Evolutionary conservation across 352 stramenopile species (phyloP).

Genomic region (Pythium oligandrum): DNA sequence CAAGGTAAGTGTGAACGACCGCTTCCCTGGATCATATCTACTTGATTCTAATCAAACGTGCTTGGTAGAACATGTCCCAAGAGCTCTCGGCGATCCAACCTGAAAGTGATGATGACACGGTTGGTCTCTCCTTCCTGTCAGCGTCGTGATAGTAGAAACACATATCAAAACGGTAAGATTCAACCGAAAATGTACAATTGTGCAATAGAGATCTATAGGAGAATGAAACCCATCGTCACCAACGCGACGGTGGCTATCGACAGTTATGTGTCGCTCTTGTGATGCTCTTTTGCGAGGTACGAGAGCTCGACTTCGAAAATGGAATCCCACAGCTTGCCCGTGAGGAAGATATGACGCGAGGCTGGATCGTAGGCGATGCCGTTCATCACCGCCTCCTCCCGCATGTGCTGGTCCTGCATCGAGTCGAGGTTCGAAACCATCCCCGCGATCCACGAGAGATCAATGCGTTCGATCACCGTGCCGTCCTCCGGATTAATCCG

Average conservation of each 20-base stretch:
- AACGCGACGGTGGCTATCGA: background rate
- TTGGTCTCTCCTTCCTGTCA: constrained; percentile 20
- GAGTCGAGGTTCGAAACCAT: constrained; percentile 36
- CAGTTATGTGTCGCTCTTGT: too few species aligned
- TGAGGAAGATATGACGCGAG: constrained; percentile 64
- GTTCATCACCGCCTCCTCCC: constrained; percentile 83
- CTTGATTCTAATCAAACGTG: too few species aligned
- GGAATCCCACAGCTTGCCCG: constrained; percentile 81
- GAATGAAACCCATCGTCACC: constrained; percentile 1
- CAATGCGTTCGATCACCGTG: constrained; percentile 59
- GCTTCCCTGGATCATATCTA: too few species aligned
- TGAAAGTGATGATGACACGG: constrained; percentile 12
- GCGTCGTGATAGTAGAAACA: background rate
- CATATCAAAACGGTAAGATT: background rate
- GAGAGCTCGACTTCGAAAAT: constrained; percentile 80
- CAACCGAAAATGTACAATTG: background rate
- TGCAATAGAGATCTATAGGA: too few species aligned
- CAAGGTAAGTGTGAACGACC: constrained; percentile 5
- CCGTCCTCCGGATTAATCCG: constrained; percentile 72
- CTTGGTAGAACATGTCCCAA: constrained; percentile 17
- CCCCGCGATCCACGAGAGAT: constrained; percentile 56
- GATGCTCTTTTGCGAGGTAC: constrained; percentile 17
- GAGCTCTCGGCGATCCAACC: constrained; percentile 17
- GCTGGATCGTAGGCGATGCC: constrained; percentile 77
- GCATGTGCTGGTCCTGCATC: constrained; percentile 22